A percentile compares a stretch with the other conserved stretches of the same genome.
phyloP scores from a whole-genome alignment of 805 yeast genomes.

The Lachancea dasiensis region DNA sequence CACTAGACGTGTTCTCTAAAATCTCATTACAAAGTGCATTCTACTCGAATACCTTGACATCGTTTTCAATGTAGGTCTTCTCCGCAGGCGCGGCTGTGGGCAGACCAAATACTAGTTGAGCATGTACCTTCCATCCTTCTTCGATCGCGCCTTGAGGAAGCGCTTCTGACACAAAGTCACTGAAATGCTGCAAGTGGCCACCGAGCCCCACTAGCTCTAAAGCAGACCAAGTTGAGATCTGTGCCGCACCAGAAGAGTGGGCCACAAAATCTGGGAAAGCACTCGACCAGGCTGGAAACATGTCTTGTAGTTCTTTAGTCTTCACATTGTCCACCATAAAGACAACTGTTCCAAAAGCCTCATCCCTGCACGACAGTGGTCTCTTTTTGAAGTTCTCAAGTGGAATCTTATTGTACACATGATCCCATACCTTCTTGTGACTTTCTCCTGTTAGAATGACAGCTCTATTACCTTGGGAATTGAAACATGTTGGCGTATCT shows the following conservation, averaged over 20 bases:
- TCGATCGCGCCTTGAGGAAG: constrained; percentile 38
- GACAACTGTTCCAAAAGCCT: constrained; percentile 44
- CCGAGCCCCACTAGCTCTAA: constrained; percentile 42
- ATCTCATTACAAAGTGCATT: background rate
- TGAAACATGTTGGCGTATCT: constrained; percentile 47
- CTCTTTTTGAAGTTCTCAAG: constrained; percentile 34
- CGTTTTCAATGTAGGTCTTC: constrained; percentile 39
- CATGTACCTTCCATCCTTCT: constrained; percentile 39
- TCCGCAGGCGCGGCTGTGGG: constrained; percentile 35
- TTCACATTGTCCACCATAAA: constrained; percentile 42
- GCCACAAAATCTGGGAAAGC: constrained; percentile 45
- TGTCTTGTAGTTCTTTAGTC: constrained; percentile 37
- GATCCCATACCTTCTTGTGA: constrained; percentile 43
- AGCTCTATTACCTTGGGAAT: constrained; percentile 47
- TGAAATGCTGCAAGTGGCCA: constrained; percentile 49
- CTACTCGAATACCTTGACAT: constrained; percentile 33
- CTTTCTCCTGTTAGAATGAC: constrained; percentile 41
- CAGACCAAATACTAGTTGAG: constrained; percentile 47
- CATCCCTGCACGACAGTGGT: constrained; percentile 39
- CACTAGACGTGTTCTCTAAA: background rate
- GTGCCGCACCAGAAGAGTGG: constrained; percentile 45
- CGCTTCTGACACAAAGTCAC: constrained; percentile 38
- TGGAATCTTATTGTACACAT: constrained; percentile 31
- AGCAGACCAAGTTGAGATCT: constrained; percentile 46
- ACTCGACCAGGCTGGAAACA: constrained; percentile 39